Evolutionary conservation across 2,329 filamentous ascomycete species (phyloP).

Genomic region (Gnomoniopsis sp.): DNA sequence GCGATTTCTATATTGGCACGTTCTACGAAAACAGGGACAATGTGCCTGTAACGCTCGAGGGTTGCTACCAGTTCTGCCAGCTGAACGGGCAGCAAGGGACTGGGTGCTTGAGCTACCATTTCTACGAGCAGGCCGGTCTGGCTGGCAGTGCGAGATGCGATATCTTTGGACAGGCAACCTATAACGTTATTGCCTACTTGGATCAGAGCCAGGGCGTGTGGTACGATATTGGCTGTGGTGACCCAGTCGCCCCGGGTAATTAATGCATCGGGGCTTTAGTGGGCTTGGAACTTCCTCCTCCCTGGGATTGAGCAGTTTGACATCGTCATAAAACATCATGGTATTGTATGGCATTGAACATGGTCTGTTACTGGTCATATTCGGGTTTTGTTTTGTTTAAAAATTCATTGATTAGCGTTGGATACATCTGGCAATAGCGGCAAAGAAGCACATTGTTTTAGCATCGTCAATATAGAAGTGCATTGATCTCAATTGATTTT

Average conservation of each 20-base stretch:
- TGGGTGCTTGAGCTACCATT: constrained; percentile 35
- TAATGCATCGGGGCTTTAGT: too few relatives aligned
- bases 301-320: too few relatives aligned
- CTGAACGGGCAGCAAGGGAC: constrained; percentile 26
- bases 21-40: constrained; percentile 32
- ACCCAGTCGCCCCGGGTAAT: constrained; percentile 22
- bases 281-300: too few relatives aligned
- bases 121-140: constrained; percentile 28
- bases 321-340: too few relatives aligned
- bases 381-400: too few relatives aligned
- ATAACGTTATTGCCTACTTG: constrained; percentile 27
- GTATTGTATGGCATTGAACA: too few relatives aligned
- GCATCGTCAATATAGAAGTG: too few relatives aligned
- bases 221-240: constrained; percentile 35
- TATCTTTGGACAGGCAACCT: constrained; percentile 32
- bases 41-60: constrained; percentile 34
- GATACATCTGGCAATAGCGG: too few relatives aligned
- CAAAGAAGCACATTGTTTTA: too few relatives aligned
- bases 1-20: constrained; percentile 35
- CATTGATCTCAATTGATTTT: too few relatives aligned
- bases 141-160: constrained; percentile 30
- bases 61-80: constrained; percentile 40
- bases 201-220: constrained; percentile 28
- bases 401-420: too few relatives aligned
- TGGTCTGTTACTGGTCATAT: too few relatives aligned